Percentiles rank a stretch among this genome's conserved stretches.
These are phyloP conservation scores for Daldinia concentrica DNA, from an alignment of 495 filamentous ascomycete genomes.

Conservation along the genomic window DNA sequence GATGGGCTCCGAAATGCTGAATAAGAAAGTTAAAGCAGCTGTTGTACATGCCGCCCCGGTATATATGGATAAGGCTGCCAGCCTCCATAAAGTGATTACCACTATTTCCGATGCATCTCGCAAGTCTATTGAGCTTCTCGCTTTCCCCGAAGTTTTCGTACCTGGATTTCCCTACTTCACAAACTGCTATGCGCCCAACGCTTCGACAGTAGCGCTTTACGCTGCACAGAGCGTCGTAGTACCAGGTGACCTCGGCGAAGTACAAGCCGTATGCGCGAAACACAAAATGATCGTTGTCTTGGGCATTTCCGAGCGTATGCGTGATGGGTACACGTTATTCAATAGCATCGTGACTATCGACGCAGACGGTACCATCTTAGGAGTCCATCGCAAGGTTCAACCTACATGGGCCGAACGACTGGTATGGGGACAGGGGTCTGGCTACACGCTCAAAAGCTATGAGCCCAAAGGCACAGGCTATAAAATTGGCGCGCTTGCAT, in stretches of 20 bases:
- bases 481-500: slow-evolving; percentile 58
- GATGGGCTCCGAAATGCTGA: slow-evolving; percentile 10
- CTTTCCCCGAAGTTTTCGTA: slow-evolving; percentile 51
- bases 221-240: slow-evolving; percentile 50
- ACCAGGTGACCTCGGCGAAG: slow-evolving; percentile 44
- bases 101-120: slow-evolving; percentile 44
- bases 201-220: slow-evolving; percentile 42
- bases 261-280: slow-evolving; percentile 48
- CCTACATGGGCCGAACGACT: slow-evolving; percentile 59
- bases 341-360: slow-evolving; percentile 56
- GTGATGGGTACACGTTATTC: slow-evolving; percentile 51
- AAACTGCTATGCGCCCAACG: slow-evolving; percentile 48
- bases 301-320: slow-evolving; percentile 53
- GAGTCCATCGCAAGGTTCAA: slow-evolving; percentile 60
- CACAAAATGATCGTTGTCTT: slow-evolving; percentile 47
- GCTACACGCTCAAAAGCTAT: slow-evolving; percentile 48
- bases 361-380: slow-evolving; percentile 51
- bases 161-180: slow-evolving; percentile 52
- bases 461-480: slow-evolving; percentile 35
- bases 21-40: slow-evolving; percentile 47
- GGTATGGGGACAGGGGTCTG: slow-evolving; percentile 57
- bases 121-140: slow-evolving; percentile 45
- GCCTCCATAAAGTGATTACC: slow-evolving; percentile 43
- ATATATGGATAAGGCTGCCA: slow-evolving; percentile 50
- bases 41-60: slow-evolving; percentile 50